Percentiles rank a stretch among this genome's conserved stretches.
phyloP scores from a whole-genome alignment of 768 basidiomycete species.

The Pulveroboletus sp. region DNA sequence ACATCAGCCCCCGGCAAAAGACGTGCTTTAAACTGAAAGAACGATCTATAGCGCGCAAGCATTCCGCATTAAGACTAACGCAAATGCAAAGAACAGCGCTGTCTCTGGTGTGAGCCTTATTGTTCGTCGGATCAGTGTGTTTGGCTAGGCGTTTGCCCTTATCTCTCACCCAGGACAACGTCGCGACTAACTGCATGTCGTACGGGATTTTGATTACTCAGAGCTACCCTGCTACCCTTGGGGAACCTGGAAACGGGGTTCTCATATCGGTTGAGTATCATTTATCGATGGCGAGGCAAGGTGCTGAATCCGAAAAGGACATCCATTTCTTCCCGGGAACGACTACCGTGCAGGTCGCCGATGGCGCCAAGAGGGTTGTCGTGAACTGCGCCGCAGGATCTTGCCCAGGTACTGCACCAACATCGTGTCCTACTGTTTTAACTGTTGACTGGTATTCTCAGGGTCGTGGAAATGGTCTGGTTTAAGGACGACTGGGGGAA shows the following conservation, averaged over 20 bases:
- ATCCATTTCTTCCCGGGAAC: constrained; percentile 45
- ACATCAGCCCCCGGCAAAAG: neutral
- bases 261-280: constrained; percentile 45
- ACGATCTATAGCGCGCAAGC: constrained; percentile 41
- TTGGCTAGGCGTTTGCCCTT: neutral
- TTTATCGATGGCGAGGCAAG: neutral
- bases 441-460: constrained; percentile 11
- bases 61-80: constrained; percentile 60
- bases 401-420: constrained; percentile 41
- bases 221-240: constrained; percentile 56
- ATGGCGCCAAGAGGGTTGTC: constrained; percentile 44
- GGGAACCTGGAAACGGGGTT: constrained; percentile 56
- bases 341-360: constrained; percentile 42
- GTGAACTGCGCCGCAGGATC: constrained; percentile 55
- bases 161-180: constrained; percentile 42
- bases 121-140: constrained; percentile 23
- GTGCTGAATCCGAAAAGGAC: constrained; percentile 30
- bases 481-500: constrained; percentile 45
- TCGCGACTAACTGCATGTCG: constrained; percentile 42
- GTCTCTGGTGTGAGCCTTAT: constrained; percentile 52
- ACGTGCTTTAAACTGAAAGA: neutral
- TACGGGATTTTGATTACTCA: constrained; percentile 63
- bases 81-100: constrained; percentile 42
- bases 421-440: neutral
- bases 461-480: constrained; percentile 52